phyloP scores from a whole-genome alignment of 2,329 filamentous ascomycete species.

The Claviceps sp. region DNA sequence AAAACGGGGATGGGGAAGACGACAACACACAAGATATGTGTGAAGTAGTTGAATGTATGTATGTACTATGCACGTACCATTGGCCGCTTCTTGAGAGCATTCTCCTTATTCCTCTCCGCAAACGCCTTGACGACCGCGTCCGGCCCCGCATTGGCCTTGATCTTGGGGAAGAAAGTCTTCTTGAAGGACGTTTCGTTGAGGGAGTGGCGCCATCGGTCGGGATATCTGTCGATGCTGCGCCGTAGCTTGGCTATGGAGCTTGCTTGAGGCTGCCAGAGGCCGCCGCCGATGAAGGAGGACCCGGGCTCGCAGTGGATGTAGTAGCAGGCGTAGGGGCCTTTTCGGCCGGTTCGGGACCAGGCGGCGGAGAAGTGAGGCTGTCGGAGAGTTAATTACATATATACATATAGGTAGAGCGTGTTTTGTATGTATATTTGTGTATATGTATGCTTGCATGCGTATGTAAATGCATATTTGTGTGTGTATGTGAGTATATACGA shows the following conservation, averaged over 20 bases:
- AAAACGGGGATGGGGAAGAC: too few species aligned
- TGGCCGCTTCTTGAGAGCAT: slow-evolving; percentile 72
- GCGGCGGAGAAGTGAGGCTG: slow-evolving; percentile 73
- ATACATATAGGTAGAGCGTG: neutral
- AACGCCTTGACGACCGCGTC: slow-evolving; percentile 57
- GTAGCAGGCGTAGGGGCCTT: slow-evolving; percentile 79
- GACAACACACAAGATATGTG: too few species aligned
- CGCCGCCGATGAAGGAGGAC: slow-evolving; percentile 62
- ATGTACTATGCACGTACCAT: slow-evolving; percentile 41
- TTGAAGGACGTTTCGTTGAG: slow-evolving; percentile 49
- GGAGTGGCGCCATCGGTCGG: slow-evolving; percentile 54
- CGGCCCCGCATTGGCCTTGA: slow-evolving; percentile 18
- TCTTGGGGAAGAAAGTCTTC: slow-evolving; percentile 45
- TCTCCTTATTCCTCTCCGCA: slow-evolving; percentile 52
- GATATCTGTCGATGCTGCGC: slow-evolving; percentile 60
- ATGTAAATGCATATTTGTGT: neutral
- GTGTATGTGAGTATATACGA: too few species aligned
- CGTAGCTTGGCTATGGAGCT: slow-evolving; percentile 53
- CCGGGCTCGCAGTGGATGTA: slow-evolving; percentile 72
- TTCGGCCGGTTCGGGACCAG: slow-evolving; percentile 76
- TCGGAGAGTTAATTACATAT: neutral
- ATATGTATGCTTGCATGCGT: neutral
- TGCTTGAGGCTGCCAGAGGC: slow-evolving; percentile 67
- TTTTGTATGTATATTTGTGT: neutral
- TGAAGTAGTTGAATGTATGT: too few species aligned